These are phyloP conservation scores for Gynostemma pentaphyllum DNA, from an alignment of 306 rosid species.

Conservation along the genomic window DNA sequence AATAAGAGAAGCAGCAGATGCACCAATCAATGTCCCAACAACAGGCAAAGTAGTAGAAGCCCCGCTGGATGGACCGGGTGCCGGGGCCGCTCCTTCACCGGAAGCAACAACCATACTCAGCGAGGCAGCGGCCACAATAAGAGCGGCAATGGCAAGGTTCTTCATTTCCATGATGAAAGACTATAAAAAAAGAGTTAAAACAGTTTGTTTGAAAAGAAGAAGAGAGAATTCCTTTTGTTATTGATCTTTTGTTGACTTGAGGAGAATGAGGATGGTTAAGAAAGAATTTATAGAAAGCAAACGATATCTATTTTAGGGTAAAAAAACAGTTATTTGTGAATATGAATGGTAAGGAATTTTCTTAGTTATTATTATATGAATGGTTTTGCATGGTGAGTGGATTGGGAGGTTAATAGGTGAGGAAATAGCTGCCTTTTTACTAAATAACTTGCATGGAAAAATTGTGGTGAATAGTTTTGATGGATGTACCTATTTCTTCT, in stretches of 20 bases:
- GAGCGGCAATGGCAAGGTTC: neutral
- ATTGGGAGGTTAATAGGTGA: neutral
- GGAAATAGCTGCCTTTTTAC: neutral
- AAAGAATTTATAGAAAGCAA: neutral
- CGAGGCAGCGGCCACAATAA: neutral
- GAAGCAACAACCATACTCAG: neutral
- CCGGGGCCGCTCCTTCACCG: neutral
- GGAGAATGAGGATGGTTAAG: neutral
- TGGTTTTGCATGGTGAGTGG: neutral
- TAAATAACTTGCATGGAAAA: neutral
- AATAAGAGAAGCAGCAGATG: constrained; percentile 35
- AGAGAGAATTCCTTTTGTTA: neutral
- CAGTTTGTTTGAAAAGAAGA: neutral
- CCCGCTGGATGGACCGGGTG: constrained; percentile 6
- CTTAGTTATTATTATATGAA: neutral
- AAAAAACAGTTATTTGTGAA: neutral
- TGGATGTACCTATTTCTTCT: too few relatives aligned
- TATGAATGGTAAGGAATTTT: neutral
- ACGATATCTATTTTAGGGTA: neutral
- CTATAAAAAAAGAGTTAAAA: neutral
- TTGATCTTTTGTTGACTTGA: neutral
- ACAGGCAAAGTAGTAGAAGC: constrained; percentile 19
- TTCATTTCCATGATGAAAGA: constrained; percentile 4
- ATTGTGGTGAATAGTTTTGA: neutral
- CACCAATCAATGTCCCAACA: constrained; percentile 44